These are phyloP conservation scores for Gardenia jasminoides DNA, from an alignment of 257 asterid genomes.

Conservation along the genomic window DNA sequence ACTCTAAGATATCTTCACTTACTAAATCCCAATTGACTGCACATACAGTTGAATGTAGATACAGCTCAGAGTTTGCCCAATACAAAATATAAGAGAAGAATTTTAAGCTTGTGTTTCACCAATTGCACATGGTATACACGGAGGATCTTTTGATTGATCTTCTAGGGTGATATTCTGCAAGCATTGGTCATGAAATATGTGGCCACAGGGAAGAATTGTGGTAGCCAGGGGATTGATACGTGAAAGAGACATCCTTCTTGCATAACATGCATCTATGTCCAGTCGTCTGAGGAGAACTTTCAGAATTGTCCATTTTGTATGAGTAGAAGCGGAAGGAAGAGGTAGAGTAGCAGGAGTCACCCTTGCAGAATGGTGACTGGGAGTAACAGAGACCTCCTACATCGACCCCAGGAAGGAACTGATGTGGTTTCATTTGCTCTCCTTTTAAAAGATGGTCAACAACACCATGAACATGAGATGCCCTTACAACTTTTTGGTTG, in stretches of 20 bases:
- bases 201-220: conserved; percentile 87
- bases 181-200: conserved; percentile 77
- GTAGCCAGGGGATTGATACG: conserved; percentile 48
- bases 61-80: conserved; percentile 7
- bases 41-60: too few species aligned
- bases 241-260: conserved; percentile 65
- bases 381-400: conserved; percentile 41
- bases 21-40: conserved; percentile 4
- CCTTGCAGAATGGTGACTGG: conserved; percentile 20
- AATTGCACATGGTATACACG: conserved; percentile 84
- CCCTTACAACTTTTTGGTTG: conserved; percentile 25
- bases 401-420: conserved; percentile 30
- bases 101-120: conserved; percentile 45
- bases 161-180: conserved; percentile 63
- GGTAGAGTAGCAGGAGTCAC: conserved; percentile 26
- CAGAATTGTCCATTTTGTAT: conserved; percentile 45
- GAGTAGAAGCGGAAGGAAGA: conserved; percentile 34
- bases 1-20: not conserved
- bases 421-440: conserved; percentile 40
- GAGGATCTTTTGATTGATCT: conserved; percentile 53
- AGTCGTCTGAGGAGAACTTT: conserved; percentile 32
- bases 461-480: conserved; percentile 35
- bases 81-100: conserved; percentile 3
- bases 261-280: conserved; percentile 62
- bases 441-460: conserved; percentile 50